phyloP scores from a whole-genome alignment of 177 flowering plant species.

The Vitis hybrid region DNA sequence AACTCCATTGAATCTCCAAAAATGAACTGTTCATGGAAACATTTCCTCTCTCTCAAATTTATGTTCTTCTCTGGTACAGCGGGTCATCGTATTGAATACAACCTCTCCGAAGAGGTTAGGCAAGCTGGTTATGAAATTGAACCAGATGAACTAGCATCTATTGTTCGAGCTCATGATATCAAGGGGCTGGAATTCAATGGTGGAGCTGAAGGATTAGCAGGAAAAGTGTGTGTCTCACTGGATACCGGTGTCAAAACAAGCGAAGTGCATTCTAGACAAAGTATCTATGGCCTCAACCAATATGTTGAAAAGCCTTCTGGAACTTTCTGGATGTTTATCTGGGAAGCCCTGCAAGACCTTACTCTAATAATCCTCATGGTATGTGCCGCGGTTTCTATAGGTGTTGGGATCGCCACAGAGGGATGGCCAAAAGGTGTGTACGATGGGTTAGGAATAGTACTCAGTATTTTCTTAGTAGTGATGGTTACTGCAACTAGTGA shows the following conservation, averaged over 20 bases:
- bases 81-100: conserved; percentile 24
- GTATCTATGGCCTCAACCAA: conserved; percentile 39
- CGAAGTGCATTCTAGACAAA: conserved; percentile 31
- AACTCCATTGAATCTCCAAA: too few relatives aligned
- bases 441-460: conserved; percentile 52
- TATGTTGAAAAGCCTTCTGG: conserved; percentile 45
- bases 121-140: conserved; percentile 44
- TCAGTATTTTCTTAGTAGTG: conserved; percentile 50
- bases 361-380: conserved; percentile 54
- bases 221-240: conserved; percentile 31
- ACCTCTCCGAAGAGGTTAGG: conserved; percentile 31
- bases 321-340: conserved; percentile 47
- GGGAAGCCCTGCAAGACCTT: conserved; percentile 59
- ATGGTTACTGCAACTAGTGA: conserved; percentile 62
- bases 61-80: conserved; percentile 23
- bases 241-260: conserved; percentile 31
- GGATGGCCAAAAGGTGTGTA: conserved; percentile 63
- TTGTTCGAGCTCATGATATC: conserved; percentile 32
- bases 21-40: too few relatives aligned
- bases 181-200: conserved; percentile 27
- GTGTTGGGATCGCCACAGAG: conserved; percentile 59
- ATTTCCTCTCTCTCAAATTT: conserved; percentile 1
- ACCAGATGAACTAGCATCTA: conserved; percentile 48
- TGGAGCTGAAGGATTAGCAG: conserved; percentile 48
- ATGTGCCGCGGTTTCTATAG: conserved; percentile 52